Base-by-base conservation (phyloP, 2,329 filamentous ascomycete species). In the Ophiosphaerella herpotricha region DNA sequence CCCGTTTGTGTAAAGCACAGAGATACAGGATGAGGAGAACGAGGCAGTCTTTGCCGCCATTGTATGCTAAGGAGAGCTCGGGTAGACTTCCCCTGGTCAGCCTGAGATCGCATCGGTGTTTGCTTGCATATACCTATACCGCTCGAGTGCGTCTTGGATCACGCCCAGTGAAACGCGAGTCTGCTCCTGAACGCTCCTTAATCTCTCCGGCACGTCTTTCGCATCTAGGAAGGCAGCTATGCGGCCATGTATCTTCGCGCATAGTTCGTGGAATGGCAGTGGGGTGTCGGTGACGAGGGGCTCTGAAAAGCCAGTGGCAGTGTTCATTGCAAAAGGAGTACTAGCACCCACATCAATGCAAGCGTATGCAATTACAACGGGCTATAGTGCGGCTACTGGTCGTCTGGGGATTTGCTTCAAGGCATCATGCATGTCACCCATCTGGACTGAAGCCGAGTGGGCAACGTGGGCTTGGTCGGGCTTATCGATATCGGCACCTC, bases 1-100 rank as follows among this genome's bases (percentile, higher is more conserved):
- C 63, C 37, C 70, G 67, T 32, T 62, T 64, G 61, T 80, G 76
- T 1, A 86, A 73, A 16, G 79, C 79, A 54, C 88, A 86, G 60
- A 97, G 86, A 68, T 96, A 90, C 58, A 97, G 80, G 66, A 97
- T 83, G 6, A 97, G 81, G 14, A 97, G 85, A 45, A 97, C 92
- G 14, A 97, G 87, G 67, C 93, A 97, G 80, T 97, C 94, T 74
- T 99, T 99, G 54, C 94, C 94, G 68, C 94, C 94, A 66, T 99
- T 99, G 77, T 97, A 99, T 48, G 93, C 96, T 57, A 97, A 80
- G 5, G 92, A 91, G 53, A 97, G 82, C 69, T 95, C 83, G 50
- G 87, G 81, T 55, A 88, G 82, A 50, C 90, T 94, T 64, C 52
- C 38, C n/a, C 16, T 21, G 43, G 45, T 33, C 32, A 48, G 42